phyloP scores from a whole-genome alignment of 257 asterid genomes.

The Hygrophila difformis region DNA sequence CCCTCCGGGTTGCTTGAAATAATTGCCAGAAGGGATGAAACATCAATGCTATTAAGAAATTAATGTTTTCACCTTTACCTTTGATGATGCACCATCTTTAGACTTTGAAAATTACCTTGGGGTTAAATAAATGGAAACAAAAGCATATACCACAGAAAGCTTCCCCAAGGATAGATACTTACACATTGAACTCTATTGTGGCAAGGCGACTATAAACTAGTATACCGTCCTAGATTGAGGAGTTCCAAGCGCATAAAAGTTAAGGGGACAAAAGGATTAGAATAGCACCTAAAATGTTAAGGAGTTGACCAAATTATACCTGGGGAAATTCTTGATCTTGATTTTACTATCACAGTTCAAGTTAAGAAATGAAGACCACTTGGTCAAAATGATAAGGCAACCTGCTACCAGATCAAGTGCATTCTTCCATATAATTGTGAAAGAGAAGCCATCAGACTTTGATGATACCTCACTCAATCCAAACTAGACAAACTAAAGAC shows the following conservation, averaged over 20 bases:
- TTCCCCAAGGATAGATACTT: slow-evolving; percentile 37
- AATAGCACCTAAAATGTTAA: slow-evolving; percentile 30
- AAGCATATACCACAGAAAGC: slow-evolving; percentile 8
- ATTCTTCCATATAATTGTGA: slow-evolving; percentile 3
- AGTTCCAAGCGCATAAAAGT: slow-evolving; percentile 25
- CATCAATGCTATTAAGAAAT: slow-evolving; percentile 42
- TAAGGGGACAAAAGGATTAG: slow-evolving; percentile 22
- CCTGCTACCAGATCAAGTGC: slow-evolving; percentile 5
- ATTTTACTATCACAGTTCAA: slow-evolving; percentile 20
- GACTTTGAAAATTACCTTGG: slow-evolving; percentile 29
- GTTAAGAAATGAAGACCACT: slow-evolving; percentile 12
- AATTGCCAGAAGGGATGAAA: slow-evolving; percentile 51
- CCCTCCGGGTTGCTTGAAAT: slow-evolving; percentile 58
- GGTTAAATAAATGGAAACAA: slow-evolving; percentile 25
- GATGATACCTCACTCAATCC: too few species aligned
- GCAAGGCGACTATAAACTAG: slow-evolving; percentile 44
- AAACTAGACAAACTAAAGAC: background rate
- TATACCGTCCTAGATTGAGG: slow-evolving; percentile 29
- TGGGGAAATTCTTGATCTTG: slow-evolving; percentile 28
- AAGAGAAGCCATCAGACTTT: slow-evolving; percentile 10
- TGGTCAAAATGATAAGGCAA: slow-evolving; percentile 9
- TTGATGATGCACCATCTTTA: slow-evolving; percentile 43
- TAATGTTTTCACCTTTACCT: slow-evolving; percentile 51
- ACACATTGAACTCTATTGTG: slow-evolving; percentile 27
- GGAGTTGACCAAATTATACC: slow-evolving; percentile 28